Percentiles rank a stretch among this genome's conserved stretches.
These are phyloP conservation scores for Hippophae gyantsensis DNA, from an alignment of 306 rosid species.

Conservation along the genomic window DNA sequence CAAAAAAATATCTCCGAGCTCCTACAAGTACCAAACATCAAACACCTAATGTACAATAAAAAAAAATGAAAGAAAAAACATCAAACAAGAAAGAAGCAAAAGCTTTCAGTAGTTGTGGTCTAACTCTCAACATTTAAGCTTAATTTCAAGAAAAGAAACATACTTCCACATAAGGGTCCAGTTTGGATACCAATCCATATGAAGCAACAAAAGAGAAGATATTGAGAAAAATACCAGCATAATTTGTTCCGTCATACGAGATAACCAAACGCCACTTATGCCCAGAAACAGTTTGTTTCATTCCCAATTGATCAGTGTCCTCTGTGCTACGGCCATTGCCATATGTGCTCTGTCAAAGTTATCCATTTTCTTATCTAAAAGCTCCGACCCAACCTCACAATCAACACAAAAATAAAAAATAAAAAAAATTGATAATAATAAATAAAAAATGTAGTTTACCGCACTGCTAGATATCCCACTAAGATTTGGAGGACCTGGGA, in stretches of 20 bases:
- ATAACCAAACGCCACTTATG: slow-evolving; percentile 76
- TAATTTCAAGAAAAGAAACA: neutral
- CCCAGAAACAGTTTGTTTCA: slow-evolving; percentile 23
- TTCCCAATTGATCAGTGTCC: slow-evolving; percentile 9
- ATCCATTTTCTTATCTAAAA: neutral
- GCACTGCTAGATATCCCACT: slow-evolving; percentile 4
- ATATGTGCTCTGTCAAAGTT: slow-evolving; percentile 22
- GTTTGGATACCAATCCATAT: neutral
- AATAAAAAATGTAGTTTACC: slow-evolving; percentile 13
- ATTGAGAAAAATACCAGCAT: slow-evolving; percentile 40
- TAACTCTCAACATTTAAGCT: no score
- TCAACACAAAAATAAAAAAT: neutral
- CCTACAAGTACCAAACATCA: no score
- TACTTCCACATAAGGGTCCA: neutral
- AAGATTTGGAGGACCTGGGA: slow-evolving; percentile 23
- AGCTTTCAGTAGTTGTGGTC: no score
- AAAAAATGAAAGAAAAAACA: no score
- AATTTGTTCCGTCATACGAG: slow-evolving; percentile 74
- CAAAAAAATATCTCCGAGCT: no score
- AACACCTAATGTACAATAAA: no score
- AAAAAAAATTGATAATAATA: neutral
- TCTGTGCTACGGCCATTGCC: slow-evolving; percentile 21
- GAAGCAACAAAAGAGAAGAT: neutral
- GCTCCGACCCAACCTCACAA: neutral
- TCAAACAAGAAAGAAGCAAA: no score